Conservation (phyloP, 2,329 filamentous ascomycete species). For the Alternaria metachromatica region DNA sequence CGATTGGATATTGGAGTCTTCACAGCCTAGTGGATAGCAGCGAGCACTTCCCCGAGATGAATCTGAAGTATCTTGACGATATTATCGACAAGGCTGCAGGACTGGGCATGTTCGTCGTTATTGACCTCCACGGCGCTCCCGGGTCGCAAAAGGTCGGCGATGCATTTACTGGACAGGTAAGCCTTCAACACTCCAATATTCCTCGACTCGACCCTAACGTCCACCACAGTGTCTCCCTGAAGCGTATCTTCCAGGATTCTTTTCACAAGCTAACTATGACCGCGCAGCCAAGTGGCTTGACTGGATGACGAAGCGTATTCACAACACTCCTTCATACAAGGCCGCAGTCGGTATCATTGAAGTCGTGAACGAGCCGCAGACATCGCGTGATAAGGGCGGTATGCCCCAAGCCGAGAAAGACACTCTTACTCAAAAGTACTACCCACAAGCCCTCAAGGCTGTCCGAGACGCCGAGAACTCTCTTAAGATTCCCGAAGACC, state of each 20-base stretch:
- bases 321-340: constrained; percentile 56
- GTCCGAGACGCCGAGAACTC: constrained; percentile 59
- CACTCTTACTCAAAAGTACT: constrained; percentile 47
- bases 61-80: constrained; percentile 55
- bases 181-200: not conserved
- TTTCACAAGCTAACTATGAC: constrained; percentile 62
- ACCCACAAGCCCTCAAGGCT: constrained; percentile 55
- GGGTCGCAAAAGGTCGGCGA: constrained; percentile 58
- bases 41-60: constrained; percentile 61
- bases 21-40: constrained; percentile 57
- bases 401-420: constrained; percentile 36
- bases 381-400: constrained; percentile 11
- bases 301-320: constrained; percentile 62
- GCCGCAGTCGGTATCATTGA: constrained; percentile 64
- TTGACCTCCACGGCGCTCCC: constrained; percentile 61
- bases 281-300: constrained; percentile 62
- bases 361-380: constrained; percentile 64
- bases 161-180: constrained; percentile 56
- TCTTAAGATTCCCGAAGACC: constrained; percentile 51
- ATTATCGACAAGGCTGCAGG: constrained; percentile 58
- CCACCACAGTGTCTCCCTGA: constrained; percentile 25
- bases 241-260: constrained; percentile 59
- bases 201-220: not conserved
- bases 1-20: constrained; percentile 64
- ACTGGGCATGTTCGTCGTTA: constrained; percentile 60